phyloP scores from a whole-genome alignment of 2,329 filamentous ascomycete species.

The Colletotrichum viniferum region DNA sequence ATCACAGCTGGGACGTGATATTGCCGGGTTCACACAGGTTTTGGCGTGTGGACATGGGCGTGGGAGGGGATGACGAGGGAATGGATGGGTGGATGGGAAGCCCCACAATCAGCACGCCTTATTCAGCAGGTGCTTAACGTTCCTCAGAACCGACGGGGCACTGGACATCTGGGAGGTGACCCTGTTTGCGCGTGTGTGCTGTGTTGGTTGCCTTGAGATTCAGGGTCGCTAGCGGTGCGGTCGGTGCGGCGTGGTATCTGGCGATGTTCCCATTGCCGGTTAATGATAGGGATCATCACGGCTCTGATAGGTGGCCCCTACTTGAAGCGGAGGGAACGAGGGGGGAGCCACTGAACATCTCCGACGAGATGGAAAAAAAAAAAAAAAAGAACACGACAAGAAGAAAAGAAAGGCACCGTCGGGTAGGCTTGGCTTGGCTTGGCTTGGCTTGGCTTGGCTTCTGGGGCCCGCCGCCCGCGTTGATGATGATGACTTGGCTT shows the following conservation, averaged over 20 bases:
- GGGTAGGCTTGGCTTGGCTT: slow-evolving; percentile 7
- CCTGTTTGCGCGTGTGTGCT: background rate
- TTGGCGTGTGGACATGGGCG: background rate
- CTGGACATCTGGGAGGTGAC: background rate
- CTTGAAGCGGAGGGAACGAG: background rate
- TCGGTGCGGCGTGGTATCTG: background rate
- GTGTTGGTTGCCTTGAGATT: background rate
- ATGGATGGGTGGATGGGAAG: background rate
- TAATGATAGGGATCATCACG: background rate
- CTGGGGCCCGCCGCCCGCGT: background rate
- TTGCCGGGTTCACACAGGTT: background rate
- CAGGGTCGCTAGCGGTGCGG: background rate
- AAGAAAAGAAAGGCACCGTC: background rate
- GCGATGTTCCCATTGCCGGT: background rate
- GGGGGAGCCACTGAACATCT: background rate
- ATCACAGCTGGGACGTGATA: slow-evolving; percentile 3
- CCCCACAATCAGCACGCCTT: slow-evolving; percentile 13
- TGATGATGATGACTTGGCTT: slow-evolving; percentile 14
- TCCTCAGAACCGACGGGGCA: background rate
- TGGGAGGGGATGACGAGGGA: slow-evolving; percentile 9
- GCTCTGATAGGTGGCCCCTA: background rate
- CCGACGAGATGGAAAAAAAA: background rate
- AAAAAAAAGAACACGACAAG: background rate
- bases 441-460: slow-evolving; percentile 12
- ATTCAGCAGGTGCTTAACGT: slow-evolving; percentile 2